phyloP scores from a whole-genome alignment of 805 yeast species.

The Priceomyces castillae region DNA sequence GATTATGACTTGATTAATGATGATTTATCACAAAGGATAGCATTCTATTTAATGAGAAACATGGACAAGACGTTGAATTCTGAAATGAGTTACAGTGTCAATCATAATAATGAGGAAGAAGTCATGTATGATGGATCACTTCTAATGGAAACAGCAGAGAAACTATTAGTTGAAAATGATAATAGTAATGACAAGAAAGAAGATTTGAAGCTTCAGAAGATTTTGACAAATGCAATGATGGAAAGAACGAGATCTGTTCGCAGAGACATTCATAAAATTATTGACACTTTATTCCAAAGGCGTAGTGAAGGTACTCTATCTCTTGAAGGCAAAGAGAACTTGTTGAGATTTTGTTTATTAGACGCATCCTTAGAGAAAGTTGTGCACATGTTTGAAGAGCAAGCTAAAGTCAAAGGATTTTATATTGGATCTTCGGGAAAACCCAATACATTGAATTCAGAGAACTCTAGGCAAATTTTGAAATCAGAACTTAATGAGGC shows the following conservation, averaged over 20 bases:
- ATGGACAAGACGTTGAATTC: conserved; percentile 46
- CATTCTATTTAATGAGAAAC: conserved; percentile 55
- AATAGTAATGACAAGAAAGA: conserved; percentile 34
- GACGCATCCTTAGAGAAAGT: conserved; percentile 55
- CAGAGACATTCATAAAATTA: conserved; percentile 49
- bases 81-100: conserved; percentile 12
- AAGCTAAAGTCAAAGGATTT: conserved; percentile 16
- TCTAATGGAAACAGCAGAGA: conserved; percentile 71
- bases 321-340: conserved; percentile 54
- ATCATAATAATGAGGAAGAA: conserved; percentile 41
- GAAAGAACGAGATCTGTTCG: conserved; percentile 50
- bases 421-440: not conserved
- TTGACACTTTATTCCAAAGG: conserved; percentile 47
- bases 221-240: conserved; percentile 49
- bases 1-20: conserved; percentile 54
- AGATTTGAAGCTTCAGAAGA: conserved; percentile 39
- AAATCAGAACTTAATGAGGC: not conserved
- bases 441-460: not conserved
- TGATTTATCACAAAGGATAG: conserved; percentile 51
- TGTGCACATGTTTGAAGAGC: conserved; percentile 48
- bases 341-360: conserved; percentile 50
- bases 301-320: conserved; percentile 47
- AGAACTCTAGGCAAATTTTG: not conserved
- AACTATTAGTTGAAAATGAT: conserved; percentile 47
- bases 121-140: conserved; percentile 73